A percentile compares a stretch with the other conserved stretches of the same genome.
Conservation (phyloP, 2,329 filamentous ascomycete genomes). For the Massarina eburnea region DNA sequence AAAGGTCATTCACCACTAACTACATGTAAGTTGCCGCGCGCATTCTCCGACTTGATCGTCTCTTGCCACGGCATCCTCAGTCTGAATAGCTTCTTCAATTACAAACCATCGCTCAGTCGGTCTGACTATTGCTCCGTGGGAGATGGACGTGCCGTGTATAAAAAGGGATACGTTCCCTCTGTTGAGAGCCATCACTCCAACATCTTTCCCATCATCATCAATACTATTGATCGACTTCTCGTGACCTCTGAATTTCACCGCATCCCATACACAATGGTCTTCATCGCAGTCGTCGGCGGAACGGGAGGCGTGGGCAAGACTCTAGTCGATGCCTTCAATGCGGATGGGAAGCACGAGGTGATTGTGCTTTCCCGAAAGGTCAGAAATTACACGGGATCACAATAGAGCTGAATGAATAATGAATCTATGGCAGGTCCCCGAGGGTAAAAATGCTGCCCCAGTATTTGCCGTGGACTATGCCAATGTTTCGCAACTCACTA, state of each 20-base stretch:
- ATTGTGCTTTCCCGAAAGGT: constrained; percentile 48
- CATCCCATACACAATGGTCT: constrained; percentile 33
- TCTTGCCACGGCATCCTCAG: background rate
- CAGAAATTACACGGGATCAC: background rate
- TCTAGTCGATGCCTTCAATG: constrained; percentile 48
- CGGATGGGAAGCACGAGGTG: constrained; percentile 41
- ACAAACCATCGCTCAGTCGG: background rate
- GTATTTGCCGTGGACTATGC: constrained; percentile 37
- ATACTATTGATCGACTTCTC: background rate
- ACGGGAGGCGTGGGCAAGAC: constrained; percentile 50
- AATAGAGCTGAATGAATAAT: background rate
- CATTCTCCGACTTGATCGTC: background rate
- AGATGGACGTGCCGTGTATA: background rate
- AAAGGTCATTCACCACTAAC: background rate
- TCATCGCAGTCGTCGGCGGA: constrained; percentile 52
- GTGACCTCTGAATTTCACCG: background rate
- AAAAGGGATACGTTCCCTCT: background rate
- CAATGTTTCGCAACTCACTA: constrained; percentile 28
- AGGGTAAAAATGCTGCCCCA: constrained; percentile 7
- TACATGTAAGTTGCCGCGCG: background rate
- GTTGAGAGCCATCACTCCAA: background rate
- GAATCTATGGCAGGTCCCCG: constrained; percentile 4
- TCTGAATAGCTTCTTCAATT: background rate
- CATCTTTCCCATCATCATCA: background rate
- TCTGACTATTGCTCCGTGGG: background rate